A percentile compares a stretch with the other conserved stretches of the same genome.
These are phyloP conservation scores for Fusarium buxicola DNA, from an alignment of 2,329 filamentous ascomycete genomes.

Conservation along the genomic window DNA sequence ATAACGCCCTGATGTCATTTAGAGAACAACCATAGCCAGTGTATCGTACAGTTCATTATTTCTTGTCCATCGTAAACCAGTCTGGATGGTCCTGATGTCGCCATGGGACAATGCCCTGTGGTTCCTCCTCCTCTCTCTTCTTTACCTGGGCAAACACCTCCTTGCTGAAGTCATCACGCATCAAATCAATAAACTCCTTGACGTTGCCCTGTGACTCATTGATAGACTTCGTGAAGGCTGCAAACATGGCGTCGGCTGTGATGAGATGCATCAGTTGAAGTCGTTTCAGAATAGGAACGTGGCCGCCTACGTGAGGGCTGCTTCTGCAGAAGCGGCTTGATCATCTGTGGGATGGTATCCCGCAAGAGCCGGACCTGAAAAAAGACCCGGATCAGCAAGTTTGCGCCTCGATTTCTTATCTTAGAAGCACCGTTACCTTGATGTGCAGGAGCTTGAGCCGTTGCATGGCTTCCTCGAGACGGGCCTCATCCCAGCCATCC, in stretches of 20 bases:
- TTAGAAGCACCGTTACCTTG: slow-evolving; percentile 54
- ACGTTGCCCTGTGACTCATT: slow-evolving; percentile 62
- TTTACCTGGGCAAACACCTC: slow-evolving; percentile 64
- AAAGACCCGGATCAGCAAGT: slow-evolving; percentile 33
- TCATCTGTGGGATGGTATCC: slow-evolving; percentile 53
- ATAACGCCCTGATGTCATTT: slow-evolving; percentile 16
- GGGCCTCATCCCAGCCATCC: slow-evolving; percentile 60
- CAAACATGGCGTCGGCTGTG: slow-evolving; percentile 63
- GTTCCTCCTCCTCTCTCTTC: slow-evolving; percentile 65
- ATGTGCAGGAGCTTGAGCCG: slow-evolving; percentile 66
- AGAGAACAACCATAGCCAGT: slow-evolving; percentile 16
- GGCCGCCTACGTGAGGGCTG: slow-evolving; percentile 62
- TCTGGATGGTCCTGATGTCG: slow-evolving; percentile 68
- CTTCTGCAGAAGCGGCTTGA: slow-evolving; percentile 62
- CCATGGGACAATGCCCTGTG: slow-evolving; percentile 69
- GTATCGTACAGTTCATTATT: slow-evolving; percentile 19
- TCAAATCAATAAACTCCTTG: slow-evolving; percentile 61
- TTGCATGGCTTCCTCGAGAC: slow-evolving; percentile 61
- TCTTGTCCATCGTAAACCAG: slow-evolving; percentile 60
- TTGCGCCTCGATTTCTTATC: slow-evolving; percentile 20
- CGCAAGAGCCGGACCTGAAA: slow-evolving; percentile 50
- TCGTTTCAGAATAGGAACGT: slow-evolving; percentile 32
- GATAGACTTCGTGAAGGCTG: slow-evolving; percentile 61
- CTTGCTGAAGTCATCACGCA: slow-evolving; percentile 59
- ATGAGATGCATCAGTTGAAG: slow-evolving; percentile 23